Base-by-base conservation (phyloP, 331 rosid genomes). In the Malus hybrid region DNA sequence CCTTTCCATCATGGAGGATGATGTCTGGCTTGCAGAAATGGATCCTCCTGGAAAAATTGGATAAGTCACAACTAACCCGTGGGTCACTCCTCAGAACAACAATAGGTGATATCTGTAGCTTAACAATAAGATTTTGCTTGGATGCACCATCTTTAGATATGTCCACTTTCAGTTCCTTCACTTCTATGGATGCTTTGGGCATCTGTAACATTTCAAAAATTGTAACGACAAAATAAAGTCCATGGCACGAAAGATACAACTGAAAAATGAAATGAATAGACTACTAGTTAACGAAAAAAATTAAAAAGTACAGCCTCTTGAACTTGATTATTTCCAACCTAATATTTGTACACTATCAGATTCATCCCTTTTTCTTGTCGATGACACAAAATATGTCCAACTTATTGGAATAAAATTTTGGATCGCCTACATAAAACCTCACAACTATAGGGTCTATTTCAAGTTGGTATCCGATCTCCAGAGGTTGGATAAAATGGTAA, bases 111-210 rank as follows among this genome's bases (percentile, higher is more conserved):
- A 92, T 84, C 44, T 85, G 93, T 65, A 92, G 89, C 86, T 84
- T 90, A 84, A 95, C 92, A 65, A 87, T 73, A 67, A 92, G 83
- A 88, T 89, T 95, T 80, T 92, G 80, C 81, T 82, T 76, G 27
- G 91, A 76, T 78, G 85, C 88, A 71, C 92, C 91, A 78, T 88
- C 93, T 86, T 92, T 95, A 74, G 92, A 90, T 75, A 92, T 86
- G 80, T 92, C 97, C 79, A 89, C 80, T 69, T 84, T 83, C 85
- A 95, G 85, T 73, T 89, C 99, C 87, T 92, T 95, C 75, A 92
- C 86, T 82, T 95, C 97, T 74, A 92, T 61, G 36, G 88, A 84
- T 78, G 67, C 88, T 83, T 90, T 95, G 74, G 93, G 96, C 27
- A 91, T 88, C 99, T 95, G 96, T 87, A 82, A 80, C 77, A 83